Conservation (phyloP, 192 early-diverging fungal species). For the Martensiomyces pterosporus region DNA sequence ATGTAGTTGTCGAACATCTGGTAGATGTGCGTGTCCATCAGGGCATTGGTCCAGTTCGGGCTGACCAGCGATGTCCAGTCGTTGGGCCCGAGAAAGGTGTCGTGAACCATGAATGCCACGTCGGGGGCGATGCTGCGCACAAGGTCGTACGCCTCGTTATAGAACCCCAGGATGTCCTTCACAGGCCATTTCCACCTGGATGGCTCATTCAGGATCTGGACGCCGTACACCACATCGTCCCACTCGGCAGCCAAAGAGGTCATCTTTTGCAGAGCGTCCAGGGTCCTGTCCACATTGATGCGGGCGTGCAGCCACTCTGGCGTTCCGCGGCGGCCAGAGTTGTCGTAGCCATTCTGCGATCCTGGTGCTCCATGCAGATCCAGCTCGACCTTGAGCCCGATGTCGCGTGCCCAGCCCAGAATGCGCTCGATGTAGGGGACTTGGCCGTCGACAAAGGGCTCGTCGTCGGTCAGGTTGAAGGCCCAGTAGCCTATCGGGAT, state of each 20-base stretch:
- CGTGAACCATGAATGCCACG: slow-evolving; percentile 44
- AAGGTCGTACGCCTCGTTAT: slow-evolving; percentile 49
- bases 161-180: slow-evolving; percentile 35
- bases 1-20: slow-evolving; percentile 51
- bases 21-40: slow-evolving; percentile 54
- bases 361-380: slow-evolving; percentile 58
- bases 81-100: slow-evolving; percentile 46
- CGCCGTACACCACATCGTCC: slow-evolving; percentile 38
- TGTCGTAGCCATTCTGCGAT: slow-evolving; percentile 59
- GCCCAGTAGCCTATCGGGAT: slow-evolving; percentile 62
- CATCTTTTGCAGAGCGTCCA: slow-evolving; percentile 52
- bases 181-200: slow-evolving; percentile 43
- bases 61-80: slow-evolving; percentile 36
- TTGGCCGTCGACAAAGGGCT: slow-evolving; percentile 51
- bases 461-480: slow-evolving; percentile 50
- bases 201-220: slow-evolving; percentile 50
- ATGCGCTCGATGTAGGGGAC: slow-evolving; percentile 52
- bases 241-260: slow-evolving; percentile 51
- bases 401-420: slow-evolving; percentile 51
- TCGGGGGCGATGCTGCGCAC: slow-evolving; percentile 25
- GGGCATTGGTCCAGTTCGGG: slow-evolving; percentile 39
- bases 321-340: slow-evolving; percentile 49
- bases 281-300: slow-evolving; percentile 53
- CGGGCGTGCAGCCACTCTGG: slow-evolving; percentile 47
- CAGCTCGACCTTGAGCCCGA: slow-evolving; percentile 52